phyloP scores from a whole-genome alignment of 768 basidiomycete species.

The Sporobolomyces phaffii region DNA sequence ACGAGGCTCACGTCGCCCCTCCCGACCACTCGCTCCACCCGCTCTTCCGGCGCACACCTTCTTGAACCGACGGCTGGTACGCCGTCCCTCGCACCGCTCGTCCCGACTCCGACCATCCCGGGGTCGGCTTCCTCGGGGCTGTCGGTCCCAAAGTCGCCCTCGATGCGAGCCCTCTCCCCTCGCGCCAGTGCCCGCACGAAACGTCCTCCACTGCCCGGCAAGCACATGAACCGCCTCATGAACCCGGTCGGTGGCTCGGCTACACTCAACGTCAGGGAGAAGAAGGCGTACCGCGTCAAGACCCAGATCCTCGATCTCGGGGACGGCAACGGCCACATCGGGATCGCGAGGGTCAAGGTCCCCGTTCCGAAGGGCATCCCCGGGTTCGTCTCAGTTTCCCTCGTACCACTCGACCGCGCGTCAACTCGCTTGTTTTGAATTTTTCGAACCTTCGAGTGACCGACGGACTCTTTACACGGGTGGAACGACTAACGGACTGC shows the following conservation, averaged over 20 bases:
- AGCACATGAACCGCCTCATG: conserved; percentile 29
- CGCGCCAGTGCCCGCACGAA: neutral
- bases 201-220: conserved; percentile 15
- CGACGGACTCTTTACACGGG: neutral
- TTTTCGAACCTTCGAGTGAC: too few species aligned
- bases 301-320: conserved; percentile 34
- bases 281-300: conserved; percentile 36
- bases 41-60: neutral
- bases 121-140: neutral
- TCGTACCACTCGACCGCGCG: too few species aligned
- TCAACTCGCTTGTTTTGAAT: too few species aligned
- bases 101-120: neutral
- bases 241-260: neutral
- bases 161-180: conserved; percentile 25
- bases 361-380: conserved; percentile 37
- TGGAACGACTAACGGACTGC: neutral
- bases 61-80: neutral
- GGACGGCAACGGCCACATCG: conserved; percentile 27
- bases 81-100: conserved; percentile 19
- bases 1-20: conserved; percentile 14
- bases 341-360: conserved; percentile 36
- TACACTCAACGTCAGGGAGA: neutral
- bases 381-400: conserved; percentile 10
- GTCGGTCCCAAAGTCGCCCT: conserved; percentile 5
- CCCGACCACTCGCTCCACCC: conserved; percentile 15